Evolutionary conservation across 805 yeast genomes (phyloP).

Genomic region (Komagataella phaffii): DNA sequence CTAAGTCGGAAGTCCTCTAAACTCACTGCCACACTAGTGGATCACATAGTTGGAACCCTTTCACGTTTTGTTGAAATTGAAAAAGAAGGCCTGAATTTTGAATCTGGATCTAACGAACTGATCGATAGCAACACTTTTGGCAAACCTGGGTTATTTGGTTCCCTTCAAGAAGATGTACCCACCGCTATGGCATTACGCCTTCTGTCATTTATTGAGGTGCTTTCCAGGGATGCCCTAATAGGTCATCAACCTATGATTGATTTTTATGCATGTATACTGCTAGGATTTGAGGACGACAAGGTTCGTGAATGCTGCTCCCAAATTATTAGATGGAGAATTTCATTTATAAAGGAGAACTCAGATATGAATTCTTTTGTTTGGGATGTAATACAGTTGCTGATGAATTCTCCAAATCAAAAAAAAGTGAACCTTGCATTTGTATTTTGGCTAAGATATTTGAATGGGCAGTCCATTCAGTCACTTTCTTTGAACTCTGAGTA

Average conservation of each 20-base stretch:
- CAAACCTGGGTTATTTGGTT: background rate
- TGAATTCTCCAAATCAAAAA: background rate
- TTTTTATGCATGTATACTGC: background rate
- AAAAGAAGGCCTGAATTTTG: background rate
- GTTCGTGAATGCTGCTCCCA: background rate
- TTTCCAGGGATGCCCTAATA: background rate
- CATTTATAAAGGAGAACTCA: background rate
- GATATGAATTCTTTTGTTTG: background rate
- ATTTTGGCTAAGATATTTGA: slow-evolving; percentile 1
- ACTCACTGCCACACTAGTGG: background rate
- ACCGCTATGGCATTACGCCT: background rate
- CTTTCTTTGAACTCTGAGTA: background rate
- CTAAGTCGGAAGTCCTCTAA: background rate
- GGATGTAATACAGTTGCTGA: background rate
- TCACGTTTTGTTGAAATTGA: background rate
- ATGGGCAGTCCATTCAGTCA: background rate
- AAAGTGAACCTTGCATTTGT: background rate
- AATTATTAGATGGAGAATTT: slow-evolving; percentile 1
- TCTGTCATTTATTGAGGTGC: background rate
- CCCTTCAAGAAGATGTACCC: background rate
- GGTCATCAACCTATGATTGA: background rate
- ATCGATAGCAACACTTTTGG: background rate
- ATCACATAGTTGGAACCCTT: background rate
- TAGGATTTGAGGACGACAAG: background rate
- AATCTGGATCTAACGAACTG: background rate